Conservation (phyloP, 129 eudicot genomes). For the Tagetes patula region DNA sequence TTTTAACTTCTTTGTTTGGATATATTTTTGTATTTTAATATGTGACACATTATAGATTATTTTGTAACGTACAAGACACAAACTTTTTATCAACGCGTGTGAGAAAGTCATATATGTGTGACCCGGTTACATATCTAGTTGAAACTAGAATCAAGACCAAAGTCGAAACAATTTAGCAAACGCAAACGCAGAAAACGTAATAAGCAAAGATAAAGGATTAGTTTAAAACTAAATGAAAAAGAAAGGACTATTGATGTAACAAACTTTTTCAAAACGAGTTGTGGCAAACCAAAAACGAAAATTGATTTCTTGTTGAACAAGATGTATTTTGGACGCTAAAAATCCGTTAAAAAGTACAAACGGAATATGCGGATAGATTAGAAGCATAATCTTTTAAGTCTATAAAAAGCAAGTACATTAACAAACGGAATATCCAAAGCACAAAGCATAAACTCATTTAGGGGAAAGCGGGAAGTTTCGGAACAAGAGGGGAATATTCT, state of each 20-base stretch:
- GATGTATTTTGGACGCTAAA: constrained; percentile 6
- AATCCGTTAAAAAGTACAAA: constrained; percentile 13
- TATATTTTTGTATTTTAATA: no score
- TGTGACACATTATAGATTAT: no score
- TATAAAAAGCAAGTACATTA: constrained; percentile 4
- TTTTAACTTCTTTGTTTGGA: no score
- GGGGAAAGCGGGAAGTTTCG: constrained; percentile 18
- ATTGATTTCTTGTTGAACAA: neutral
- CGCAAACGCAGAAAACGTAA: neutral
- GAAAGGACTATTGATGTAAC: neutral
- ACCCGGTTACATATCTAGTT: no score
- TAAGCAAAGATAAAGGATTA: neutral
- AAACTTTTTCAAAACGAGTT: neutral
- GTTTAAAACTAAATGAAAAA: no score
- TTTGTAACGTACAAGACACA: no score
- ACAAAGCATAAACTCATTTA: constrained; percentile 32
- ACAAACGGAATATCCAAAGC: constrained; percentile 39
- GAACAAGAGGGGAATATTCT: constrained; percentile 42
- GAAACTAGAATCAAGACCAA: neutral
- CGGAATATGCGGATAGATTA: constrained; percentile 33
- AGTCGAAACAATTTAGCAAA: neutral
- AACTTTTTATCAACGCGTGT: no score
- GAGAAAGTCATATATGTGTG: no score
- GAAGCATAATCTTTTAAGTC: constrained; percentile 10
- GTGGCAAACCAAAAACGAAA: neutral